These are phyloP conservation scores for Aspergillus clavatus DNA, from an alignment of 2,329 filamentous ascomycete species.

Conservation along the genomic window DNA sequence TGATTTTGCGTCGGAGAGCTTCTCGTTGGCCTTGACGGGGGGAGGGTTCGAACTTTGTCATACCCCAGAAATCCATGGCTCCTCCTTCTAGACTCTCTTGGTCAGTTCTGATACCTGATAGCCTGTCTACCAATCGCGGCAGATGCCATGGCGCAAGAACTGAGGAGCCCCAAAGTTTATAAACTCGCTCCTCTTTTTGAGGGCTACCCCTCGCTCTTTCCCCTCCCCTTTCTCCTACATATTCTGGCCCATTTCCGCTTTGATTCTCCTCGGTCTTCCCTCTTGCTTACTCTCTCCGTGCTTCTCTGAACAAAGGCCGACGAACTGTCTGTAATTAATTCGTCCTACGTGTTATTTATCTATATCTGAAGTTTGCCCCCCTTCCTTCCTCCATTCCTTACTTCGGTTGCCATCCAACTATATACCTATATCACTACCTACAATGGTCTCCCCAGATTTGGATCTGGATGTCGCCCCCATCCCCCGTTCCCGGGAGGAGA, in stretches of 20 bases:
- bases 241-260: not conserved
- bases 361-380: not conserved
- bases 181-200: not conserved
- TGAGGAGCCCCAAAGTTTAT: not conserved
- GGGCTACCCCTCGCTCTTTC: not conserved
- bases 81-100: not conserved
- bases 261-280: not conserved
- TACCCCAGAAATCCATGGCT: not conserved
- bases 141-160: too few species aligned
- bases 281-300: not conserved
- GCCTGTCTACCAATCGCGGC: not conserved
- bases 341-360: not conserved
- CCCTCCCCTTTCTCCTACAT: not conserved
- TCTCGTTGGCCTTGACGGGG: not conserved
- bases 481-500: conserved; percentile 40
- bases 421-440: not conserved
- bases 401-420: not conserved
- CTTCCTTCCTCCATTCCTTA: not conserved
- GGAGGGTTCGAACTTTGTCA: not conserved
- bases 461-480: conserved; percentile 30
- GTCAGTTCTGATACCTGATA: not conserved
- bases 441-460: conserved; percentile 24
- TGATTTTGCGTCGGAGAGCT: not conserved
- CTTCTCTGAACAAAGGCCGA: not conserved
- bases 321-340: not conserved